Evolutionary conservation across 805 yeast species (phyloP).

Genomic region (Teunomyces barrocoloradensis): DNA sequence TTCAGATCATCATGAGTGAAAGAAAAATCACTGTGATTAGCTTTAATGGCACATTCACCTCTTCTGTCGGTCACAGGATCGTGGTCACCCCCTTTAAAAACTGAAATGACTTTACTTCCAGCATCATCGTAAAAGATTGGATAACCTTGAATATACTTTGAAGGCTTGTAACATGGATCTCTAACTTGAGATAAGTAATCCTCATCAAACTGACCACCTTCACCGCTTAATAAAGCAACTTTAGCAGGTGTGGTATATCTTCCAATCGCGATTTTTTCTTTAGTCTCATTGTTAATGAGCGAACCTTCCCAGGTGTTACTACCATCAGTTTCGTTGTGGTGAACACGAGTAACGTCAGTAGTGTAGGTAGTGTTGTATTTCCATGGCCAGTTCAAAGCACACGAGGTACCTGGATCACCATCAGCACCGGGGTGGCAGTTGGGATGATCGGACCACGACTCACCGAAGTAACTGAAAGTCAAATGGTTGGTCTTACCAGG

Average conservation of each 20-base stretch:
- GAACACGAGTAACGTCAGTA: not conserved
- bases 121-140: not conserved
- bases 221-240: not conserved
- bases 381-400: constrained; percentile 5
- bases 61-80: not conserved
- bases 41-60: not conserved
- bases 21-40: not conserved
- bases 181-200: not conserved
- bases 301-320: constrained; percentile 1
- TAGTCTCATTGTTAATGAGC: constrained; percentile 2
- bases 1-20: not conserved
- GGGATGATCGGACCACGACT: constrained; percentile 1
- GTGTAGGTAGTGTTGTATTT: constrained; percentile 3
- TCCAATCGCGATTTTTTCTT: not conserved
- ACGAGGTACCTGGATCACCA: constrained; percentile 6
- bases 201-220: not conserved
- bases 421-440: constrained; percentile 9
- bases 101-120: not conserved
- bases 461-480: constrained; percentile 8
- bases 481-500: not conserved
- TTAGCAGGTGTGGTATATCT: not conserved
- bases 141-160: not conserved
- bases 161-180: not conserved
- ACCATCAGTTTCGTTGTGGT: constrained; percentile 2
- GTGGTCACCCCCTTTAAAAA: not conserved